Conservation (phyloP, 2,329 filamentous ascomycete species). For the Colletotrichum tamarilloi region DNA sequence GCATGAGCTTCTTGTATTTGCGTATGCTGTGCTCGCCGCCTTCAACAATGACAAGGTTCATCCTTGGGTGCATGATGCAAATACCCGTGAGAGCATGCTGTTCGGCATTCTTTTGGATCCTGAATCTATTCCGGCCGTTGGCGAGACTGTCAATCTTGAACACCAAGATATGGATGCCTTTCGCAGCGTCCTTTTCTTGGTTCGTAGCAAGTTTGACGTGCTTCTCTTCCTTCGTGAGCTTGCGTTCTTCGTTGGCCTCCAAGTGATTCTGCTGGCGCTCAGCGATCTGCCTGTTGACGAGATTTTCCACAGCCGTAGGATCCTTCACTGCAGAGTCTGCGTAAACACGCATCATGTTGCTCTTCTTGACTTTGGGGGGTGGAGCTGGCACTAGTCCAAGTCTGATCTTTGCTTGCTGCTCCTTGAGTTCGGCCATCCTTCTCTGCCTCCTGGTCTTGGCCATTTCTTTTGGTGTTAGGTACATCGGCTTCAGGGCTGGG, state of each 20-base stretch:
- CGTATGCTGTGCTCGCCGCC: conserved; percentile 86
- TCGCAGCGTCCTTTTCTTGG: conserved; percentile 87
- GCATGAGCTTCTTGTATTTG: conserved; percentile 92
- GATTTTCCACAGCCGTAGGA: conserved; percentile 94
- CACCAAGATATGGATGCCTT: conserved; percentile 86
- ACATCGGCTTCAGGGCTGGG: conserved; percentile 87
- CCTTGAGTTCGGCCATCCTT: conserved; percentile 92
- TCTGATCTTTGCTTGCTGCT: conserved; percentile 95
- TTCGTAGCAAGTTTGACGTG: conserved; percentile 85
- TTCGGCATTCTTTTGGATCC: conserved; percentile 92
- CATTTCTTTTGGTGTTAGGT: conserved; percentile 89
- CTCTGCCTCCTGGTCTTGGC: conserved; percentile 90
- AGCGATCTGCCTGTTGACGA: conserved; percentile 92
- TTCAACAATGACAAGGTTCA: conserved; percentile 92
- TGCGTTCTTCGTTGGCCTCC: conserved; percentile 82
- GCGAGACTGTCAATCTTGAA: conserved; percentile 92
- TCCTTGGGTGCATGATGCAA: conserved; percentile 90
- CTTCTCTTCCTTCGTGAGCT: conserved; percentile 87
- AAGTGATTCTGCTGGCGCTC: conserved; percentile 86
- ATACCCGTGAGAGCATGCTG: conserved; percentile 87
- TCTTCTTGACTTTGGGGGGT: conserved; percentile 95
- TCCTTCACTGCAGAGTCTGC: conserved; percentile 79
- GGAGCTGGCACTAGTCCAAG: conserved; percentile 90
- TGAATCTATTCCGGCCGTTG: conserved; percentile 93
- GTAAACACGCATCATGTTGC: conserved; percentile 94